Conservation (phyloP, 192 early-diverging fungal genomes). For the Backusella tuberculispora region DNA sequence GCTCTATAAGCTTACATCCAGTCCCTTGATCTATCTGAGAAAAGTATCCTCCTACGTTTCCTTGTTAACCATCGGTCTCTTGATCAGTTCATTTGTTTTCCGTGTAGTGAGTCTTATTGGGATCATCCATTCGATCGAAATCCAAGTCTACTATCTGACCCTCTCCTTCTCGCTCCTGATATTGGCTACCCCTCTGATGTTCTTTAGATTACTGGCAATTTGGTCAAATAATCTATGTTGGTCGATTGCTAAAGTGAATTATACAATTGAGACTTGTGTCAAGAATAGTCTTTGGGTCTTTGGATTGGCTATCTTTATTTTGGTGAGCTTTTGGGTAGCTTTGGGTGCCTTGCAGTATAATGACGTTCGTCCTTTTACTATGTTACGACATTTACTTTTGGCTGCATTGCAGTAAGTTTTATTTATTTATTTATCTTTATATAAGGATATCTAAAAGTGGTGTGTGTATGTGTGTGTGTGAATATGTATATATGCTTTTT, state of each 20-base stretch:
- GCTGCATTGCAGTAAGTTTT: slow-evolving; percentile 43
- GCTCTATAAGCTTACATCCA: slow-evolving; percentile 3
- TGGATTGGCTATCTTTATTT: slow-evolving; percentile 4
- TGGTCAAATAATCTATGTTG: slow-evolving; percentile 24
- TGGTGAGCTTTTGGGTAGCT: slow-evolving; percentile 39
- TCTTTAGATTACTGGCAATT: slow-evolving; percentile 15
- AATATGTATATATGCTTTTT: too few relatives aligned
- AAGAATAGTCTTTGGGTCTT: slow-evolving; percentile 25
- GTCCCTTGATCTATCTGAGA: background rate
- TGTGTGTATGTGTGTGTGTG: too few relatives aligned
- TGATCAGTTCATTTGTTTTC: background rate
- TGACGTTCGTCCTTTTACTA: slow-evolving; percentile 29
- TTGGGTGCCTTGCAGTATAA: slow-evolving; percentile 30
- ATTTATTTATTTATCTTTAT: background rate
- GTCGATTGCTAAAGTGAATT: slow-evolving; percentile 24
- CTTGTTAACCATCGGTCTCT: background rate
- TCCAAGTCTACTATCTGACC: background rate
- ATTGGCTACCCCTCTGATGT: slow-evolving; percentile 26
- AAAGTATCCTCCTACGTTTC: slow-evolving; percentile 17
- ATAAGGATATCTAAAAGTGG: too few relatives aligned
- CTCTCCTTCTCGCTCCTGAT: slow-evolving; percentile 17
- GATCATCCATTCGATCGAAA: background rate
- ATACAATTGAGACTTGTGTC: slow-evolving; percentile 23
- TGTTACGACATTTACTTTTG: slow-evolving; percentile 33
- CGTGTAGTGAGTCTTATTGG: slow-evolving; percentile 1